Conservation (phyloP, 225 moss, liverwort and hornwort genomes). For the Polytrichum formosum region DNA sequence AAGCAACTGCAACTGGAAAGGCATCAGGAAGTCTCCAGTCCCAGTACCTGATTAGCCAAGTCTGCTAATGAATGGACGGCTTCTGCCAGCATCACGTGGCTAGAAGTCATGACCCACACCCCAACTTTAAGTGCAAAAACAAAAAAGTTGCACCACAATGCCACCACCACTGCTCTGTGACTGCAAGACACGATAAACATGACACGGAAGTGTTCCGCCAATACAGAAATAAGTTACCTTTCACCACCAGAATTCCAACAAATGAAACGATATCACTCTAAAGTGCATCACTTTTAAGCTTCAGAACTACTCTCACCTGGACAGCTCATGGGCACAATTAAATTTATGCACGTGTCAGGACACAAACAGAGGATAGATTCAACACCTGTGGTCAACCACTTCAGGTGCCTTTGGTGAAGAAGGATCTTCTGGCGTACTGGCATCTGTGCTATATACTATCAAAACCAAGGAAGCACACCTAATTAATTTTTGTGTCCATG, state of each 20-base stretch:
- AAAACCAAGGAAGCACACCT: constrained; percentile 13
- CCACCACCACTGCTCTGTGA: constrained; percentile 92
- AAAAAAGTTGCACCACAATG: constrained; percentile 91
- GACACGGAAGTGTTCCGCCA: not conserved
- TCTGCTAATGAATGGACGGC: constrained; percentile 95
- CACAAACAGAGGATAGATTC: not conserved
- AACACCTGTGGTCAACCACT: constrained; percentile 52
- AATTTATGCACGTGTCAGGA: not conserved
- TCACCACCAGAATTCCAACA: too few species aligned
- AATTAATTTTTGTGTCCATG: too few species aligned
- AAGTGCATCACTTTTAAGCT: too few species aligned
- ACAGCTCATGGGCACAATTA: constrained; percentile 6
- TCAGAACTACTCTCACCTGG: not conserved
- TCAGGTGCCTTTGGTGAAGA: constrained; percentile 31
- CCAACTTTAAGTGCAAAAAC: constrained; percentile 91
- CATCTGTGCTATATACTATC: constrained; percentile 60
- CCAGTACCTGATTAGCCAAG: constrained; percentile 88
- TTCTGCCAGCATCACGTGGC: constrained; percentile 99
- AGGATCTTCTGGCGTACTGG: constrained; percentile 15
- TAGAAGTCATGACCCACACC: constrained; percentile 85
- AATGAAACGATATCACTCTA: too few species aligned
- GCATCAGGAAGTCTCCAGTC: too few species aligned
- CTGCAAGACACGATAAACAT: constrained; percentile 45
- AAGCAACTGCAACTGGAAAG: too few species aligned
- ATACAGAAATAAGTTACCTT: not conserved